These are phyloP conservation scores for Pleoardoris graminearum DNA, from an alignment of 2,329 filamentous ascomycete genomes.

Conservation along the genomic window DNA sequence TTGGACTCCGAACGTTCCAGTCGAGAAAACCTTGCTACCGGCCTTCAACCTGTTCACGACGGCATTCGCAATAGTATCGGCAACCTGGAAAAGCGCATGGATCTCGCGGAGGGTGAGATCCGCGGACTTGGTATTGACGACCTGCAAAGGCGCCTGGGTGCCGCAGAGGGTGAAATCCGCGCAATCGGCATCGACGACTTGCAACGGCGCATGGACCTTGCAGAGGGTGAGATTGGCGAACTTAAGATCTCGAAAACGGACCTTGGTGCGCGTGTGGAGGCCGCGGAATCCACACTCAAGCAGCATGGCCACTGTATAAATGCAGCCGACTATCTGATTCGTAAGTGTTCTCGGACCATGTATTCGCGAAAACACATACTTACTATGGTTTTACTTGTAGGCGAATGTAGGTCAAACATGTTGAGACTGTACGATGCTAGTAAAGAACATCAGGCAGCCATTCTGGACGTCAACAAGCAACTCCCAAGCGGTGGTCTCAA, in stretches of 20 bases:
- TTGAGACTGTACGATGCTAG: neutral
- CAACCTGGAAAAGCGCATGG: neutral
- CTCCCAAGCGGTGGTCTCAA: slow-evolving; percentile 3
- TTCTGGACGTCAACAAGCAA: neutral
- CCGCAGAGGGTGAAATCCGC: no score
- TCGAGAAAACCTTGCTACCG: neutral
- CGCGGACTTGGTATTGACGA: no score
- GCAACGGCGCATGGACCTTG: neutral
- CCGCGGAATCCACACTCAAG: no score
- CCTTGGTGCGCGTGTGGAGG: neutral
- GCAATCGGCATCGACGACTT: neutral
- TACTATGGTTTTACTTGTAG: neutral
- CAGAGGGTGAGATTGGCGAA: neutral
- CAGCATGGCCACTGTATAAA: neutral
- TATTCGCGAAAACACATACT: neutral
- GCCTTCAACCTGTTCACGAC: neutral
- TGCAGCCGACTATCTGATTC: neutral
- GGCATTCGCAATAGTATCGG: neutral
- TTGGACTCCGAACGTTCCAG: neutral
- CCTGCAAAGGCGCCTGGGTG: no score
- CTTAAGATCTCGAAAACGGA: neutral
- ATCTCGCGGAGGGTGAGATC: neutral
- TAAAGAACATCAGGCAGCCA: neutral
- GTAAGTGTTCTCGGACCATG: neutral
- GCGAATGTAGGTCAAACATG: no score